phyloP scores from a whole-genome alignment of 2,329 filamentous ascomycete genomes.

The Talaromyces verruculosus region DNA sequence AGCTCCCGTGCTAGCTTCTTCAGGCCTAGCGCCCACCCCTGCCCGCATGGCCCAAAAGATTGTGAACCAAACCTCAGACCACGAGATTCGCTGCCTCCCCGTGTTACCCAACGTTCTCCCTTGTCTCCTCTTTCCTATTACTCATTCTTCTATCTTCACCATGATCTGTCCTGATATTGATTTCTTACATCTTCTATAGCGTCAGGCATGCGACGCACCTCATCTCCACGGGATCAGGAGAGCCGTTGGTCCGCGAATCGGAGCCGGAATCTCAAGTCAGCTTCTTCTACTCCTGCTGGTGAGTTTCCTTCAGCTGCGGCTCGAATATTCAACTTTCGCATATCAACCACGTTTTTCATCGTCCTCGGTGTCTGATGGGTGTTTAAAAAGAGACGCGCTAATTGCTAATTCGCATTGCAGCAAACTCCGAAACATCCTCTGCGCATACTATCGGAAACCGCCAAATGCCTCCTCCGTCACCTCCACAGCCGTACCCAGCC shows the following conservation, averaged over 20 bases:
- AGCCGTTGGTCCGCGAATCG: constrained; percentile 40
- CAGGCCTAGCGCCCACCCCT: constrained; percentile 30
- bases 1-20: constrained; percentile 28
- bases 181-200: constrained; percentile 18
- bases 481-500: constrained; percentile 49
- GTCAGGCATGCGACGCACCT: constrained; percentile 40
- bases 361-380: neutral
- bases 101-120: neutral
- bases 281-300: constrained; percentile 38
- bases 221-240: constrained; percentile 34
- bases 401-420: constrained; percentile 6
- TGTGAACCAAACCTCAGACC: constrained; percentile 10
- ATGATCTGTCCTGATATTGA: neutral
- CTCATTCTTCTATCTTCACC: neutral
- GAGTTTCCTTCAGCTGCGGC: constrained; percentile 27
- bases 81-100: constrained; percentile 2
- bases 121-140: neutral
- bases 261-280: constrained; percentile 35
- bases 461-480: constrained; percentile 54
- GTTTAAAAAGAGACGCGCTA: neutral
- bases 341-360: neutral
- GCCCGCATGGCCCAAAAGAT: constrained; percentile 3
- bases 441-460: constrained; percentile 38
- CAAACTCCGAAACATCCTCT: constrained; percentile 32
- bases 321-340: neutral